Evolutionary conservation across 2,329 filamentous ascomycete species (phyloP).

Genomic region (Apiospora marii): DNA sequence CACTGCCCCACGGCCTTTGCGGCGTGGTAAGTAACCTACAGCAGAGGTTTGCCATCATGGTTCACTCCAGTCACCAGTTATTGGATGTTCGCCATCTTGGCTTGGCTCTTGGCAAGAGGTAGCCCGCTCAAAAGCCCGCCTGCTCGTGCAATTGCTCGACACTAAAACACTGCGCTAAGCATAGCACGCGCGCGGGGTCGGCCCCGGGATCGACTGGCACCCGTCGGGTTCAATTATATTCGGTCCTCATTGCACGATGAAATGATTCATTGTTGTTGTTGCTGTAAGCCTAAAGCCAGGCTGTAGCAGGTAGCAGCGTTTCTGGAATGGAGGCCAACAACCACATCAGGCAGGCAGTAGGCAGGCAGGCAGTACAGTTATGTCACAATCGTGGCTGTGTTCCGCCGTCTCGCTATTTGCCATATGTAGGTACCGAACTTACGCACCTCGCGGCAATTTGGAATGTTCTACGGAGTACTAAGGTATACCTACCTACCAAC

Average conservation of each 20-base stretch:
- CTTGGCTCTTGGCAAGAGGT: conserved; percentile 13
- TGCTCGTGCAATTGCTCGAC: not conserved
- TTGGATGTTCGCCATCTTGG: conserved; percentile 5
- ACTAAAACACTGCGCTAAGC: not conserved
- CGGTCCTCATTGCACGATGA: not conserved
- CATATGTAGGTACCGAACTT: not conserved
- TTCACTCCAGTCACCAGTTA: not conserved
- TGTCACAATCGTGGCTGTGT: conserved; percentile 14
- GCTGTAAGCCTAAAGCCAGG: not conserved
- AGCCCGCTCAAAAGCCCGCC: conserved; percentile 12
- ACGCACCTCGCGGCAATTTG: conserved; percentile 1
- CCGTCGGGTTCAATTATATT: not conserved
- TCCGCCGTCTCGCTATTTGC: not conserved
- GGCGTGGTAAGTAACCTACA: not conserved
- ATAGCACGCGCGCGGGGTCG: conserved; percentile 5
- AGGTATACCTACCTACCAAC: not conserved
- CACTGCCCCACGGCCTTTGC: conserved; percentile 14
- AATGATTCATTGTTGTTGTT: not conserved
- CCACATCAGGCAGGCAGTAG: not conserved
- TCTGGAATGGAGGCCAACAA: not conserved
- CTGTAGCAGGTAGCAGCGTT: not conserved
- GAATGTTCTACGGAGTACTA: not conserved
- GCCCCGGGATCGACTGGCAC: not conserved
- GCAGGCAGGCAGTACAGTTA: not conserved
- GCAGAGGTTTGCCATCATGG: not conserved